Evolutionary conservation across 1,139 yeast genomes (phyloP).

Genomic region (Suhomyces bolitotheri): DNA sequence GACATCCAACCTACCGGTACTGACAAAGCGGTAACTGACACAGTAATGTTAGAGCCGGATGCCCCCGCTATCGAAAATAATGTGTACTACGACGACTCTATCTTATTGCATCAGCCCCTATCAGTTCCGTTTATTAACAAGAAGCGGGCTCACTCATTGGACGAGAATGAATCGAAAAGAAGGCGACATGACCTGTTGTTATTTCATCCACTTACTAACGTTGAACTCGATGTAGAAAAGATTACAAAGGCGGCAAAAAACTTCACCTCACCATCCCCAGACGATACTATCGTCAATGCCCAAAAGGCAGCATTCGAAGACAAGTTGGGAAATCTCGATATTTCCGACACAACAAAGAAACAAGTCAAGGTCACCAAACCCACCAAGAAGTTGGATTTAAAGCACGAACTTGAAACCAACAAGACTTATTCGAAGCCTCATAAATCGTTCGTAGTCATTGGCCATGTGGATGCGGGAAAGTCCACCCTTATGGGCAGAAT

Average conservation of each 20-base stretch:
- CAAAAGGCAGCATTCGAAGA: constrained; percentile 55
- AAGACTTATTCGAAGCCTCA: constrained; percentile 55
- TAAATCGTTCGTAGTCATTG: constrained; percentile 80
- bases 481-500: constrained; percentile 92
- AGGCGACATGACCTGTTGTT: constrained; percentile 24
- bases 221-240: constrained; percentile 47
- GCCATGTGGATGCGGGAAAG: constrained; percentile 98
- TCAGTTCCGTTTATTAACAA: constrained; percentile 3
- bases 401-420: constrained; percentile 36
- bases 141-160: constrained; percentile 11
- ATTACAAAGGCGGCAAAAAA: constrained; percentile 51
- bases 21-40: not conserved
- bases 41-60: constrained; percentile 1
- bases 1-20: not conserved
- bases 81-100: constrained; percentile 24
- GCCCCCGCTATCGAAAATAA: constrained; percentile 6
- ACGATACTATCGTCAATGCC: constrained; percentile 66
- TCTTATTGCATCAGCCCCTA: constrained; percentile 15
- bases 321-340: constrained; percentile 33
- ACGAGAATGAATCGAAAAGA: constrained; percentile 25
- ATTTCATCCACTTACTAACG: constrained; percentile 43
- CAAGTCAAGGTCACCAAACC: constrained; percentile 39
- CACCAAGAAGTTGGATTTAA: constrained; percentile 39
- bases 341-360: constrained; percentile 18
- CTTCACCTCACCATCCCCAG: constrained; percentile 78